Evolutionary conservation across 371 early-diverging fungal species (phyloP).

Genomic region (Mortierella sp.): DNA sequence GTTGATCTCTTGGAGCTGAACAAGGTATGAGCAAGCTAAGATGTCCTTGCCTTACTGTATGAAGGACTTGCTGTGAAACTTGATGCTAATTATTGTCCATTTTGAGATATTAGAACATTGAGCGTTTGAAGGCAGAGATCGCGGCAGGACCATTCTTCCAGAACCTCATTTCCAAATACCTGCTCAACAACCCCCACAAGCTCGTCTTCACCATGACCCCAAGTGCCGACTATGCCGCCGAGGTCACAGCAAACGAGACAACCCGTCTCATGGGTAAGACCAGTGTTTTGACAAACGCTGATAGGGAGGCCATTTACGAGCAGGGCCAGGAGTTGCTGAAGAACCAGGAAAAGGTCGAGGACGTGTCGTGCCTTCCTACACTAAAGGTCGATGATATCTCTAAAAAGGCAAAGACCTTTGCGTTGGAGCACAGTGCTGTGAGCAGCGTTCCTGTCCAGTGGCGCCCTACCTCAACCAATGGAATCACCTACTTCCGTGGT

Average conservation of each 20-base stretch:
- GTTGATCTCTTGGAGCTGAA: conserved; percentile 87
- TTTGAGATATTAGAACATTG: conserved; percentile 70
- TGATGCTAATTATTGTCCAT: not conserved
- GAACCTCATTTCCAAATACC: conserved; percentile 78
- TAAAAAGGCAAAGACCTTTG: conserved; percentile 70
- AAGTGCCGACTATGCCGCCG: conserved; percentile 71
- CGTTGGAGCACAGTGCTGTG: conserved; percentile 77
- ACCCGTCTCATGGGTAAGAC: conserved; percentile 74
- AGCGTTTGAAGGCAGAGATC: conserved; percentile 77
- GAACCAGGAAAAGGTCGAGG: conserved; percentile 83
- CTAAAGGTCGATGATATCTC: conserved; percentile 84
- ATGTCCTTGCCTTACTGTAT: too few relatives aligned
- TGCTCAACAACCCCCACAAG: conserved; percentile 84
- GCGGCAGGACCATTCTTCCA: conserved; percentile 80
- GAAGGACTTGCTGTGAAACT: not conserved
- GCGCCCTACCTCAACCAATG: conserved; percentile 91
- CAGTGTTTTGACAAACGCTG: conserved; percentile 67
- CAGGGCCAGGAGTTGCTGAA: conserved; percentile 74
- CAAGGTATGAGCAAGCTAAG: conserved; percentile 57
- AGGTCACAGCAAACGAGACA: conserved; percentile 75
- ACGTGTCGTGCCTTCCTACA: conserved; percentile 88
- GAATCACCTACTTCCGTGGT: conserved; percentile 90
- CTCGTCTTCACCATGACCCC: conserved; percentile 90
- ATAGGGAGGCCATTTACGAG: conserved; percentile 71
- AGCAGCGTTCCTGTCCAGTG: conserved; percentile 78